These are phyloP conservation scores for Rhododendron simsii DNA, from an alignment of 148 eudicot genomes.

Conservation along the genomic window DNA sequence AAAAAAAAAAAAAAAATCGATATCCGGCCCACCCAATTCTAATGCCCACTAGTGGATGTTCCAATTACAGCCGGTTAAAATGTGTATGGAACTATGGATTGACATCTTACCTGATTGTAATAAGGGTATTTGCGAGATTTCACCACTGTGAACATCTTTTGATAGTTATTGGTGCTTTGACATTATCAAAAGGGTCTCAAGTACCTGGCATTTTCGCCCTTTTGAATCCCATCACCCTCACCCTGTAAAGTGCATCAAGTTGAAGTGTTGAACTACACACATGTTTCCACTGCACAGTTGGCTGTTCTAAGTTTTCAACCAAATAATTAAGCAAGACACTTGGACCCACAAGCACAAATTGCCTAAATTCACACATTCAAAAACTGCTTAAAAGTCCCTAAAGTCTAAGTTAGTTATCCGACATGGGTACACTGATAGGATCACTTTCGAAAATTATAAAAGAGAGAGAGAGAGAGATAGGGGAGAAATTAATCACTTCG, in stretches of 20 bases:
- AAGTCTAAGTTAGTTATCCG: not conserved
- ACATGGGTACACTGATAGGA: constrained; percentile 7
- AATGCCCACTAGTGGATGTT: not conserved
- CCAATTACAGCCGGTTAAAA: not conserved
- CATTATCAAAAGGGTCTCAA: not conserved
- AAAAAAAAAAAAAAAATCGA: too few species aligned
- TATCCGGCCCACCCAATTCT: not conserved
- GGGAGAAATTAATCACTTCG: too few species aligned
- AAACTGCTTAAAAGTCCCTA: not conserved
- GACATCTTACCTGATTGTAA: not conserved
- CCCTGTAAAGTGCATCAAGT: constrained; percentile 8
- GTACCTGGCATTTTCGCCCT: not conserved
- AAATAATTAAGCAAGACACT: not conserved
- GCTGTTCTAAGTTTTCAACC: not conserved
- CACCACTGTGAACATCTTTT: not conserved
- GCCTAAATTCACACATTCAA: too few species aligned
- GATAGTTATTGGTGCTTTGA: not conserved
- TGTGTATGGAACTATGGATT: not conserved
- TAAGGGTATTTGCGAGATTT: not conserved
- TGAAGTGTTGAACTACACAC: not conserved
- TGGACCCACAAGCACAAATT: not conserved
- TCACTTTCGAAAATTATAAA: too few species aligned
- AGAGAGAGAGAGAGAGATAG: too few species aligned
- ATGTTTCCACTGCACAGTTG: not conserved
- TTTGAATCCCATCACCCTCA: not conserved